A percentile compares a stretch with the other conserved stretches of the same genome.
These are phyloP conservation scores for Solanum pimpinellifolium DNA, from an alignment of 257 asterid species.

Conservation along the genomic window DNA sequence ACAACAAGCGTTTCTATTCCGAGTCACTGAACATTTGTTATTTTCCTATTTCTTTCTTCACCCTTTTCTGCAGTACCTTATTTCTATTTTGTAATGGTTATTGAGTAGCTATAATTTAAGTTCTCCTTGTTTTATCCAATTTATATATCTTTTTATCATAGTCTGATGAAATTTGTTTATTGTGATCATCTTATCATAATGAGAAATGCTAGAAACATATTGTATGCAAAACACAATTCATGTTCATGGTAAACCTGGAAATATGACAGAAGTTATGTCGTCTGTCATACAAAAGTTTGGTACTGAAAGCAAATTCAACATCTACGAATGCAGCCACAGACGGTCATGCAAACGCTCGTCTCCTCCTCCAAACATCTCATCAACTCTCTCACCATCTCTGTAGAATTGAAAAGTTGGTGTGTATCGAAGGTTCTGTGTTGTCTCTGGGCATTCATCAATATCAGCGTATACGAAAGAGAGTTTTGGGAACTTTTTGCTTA, in stretches of 20 bases:
- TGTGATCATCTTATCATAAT: not conserved
- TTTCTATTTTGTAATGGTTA: not conserved
- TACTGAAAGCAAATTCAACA: not conserved
- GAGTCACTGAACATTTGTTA: conserved; percentile 5
- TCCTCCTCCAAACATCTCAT: conserved; percentile 91
- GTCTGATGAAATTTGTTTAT: not conserved
- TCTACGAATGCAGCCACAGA: conserved; percentile 79
- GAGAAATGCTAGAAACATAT: not conserved
- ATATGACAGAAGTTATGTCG: not conserved
- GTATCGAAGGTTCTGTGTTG: conserved; percentile 71
- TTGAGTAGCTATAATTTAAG: not conserved
- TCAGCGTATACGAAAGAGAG: conserved; percentile 70
- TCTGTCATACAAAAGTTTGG: not conserved
- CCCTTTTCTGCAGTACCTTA: not conserved
- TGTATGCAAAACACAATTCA: not conserved
- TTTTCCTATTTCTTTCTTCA: not conserved
- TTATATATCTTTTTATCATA: not conserved
- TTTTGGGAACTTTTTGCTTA: conserved; percentile 60
- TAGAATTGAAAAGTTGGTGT: conserved; percentile 84
- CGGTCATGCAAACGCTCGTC: conserved; percentile 84
- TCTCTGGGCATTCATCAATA: conserved; percentile 89
- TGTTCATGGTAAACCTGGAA: not conserved
- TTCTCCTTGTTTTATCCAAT: not conserved
- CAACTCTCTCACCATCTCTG: conserved; percentile 81
- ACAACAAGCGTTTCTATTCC: not conserved